A percentile compares a stretch with the other conserved stretches of the same genome.
Conservation (phyloP, 2,329 filamentous ascomycete genomes). For the Ophiocordyceps australis region DNA sequence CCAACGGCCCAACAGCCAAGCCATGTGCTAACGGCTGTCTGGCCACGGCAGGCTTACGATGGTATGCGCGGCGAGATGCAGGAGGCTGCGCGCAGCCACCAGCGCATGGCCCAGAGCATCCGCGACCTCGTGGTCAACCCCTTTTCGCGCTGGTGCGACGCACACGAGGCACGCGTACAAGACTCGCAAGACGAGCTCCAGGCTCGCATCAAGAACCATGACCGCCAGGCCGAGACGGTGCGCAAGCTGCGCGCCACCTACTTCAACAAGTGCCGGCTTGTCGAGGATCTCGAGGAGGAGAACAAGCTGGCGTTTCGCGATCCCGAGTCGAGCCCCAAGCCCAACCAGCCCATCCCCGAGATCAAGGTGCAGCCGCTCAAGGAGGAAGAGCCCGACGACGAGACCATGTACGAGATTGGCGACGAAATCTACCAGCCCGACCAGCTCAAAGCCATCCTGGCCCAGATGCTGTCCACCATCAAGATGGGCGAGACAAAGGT, state of each 20-base stretch:
- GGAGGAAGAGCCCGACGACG: constrained; percentile 44
- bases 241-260: constrained; percentile 91
- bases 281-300: constrained; percentile 95
- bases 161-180: constrained; percentile 78
- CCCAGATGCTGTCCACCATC: constrained; percentile 73
- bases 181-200: constrained; percentile 93
- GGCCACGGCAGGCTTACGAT: constrained; percentile 58
- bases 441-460: constrained; percentile 77
- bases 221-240: constrained; percentile 75
- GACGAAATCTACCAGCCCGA: constrained; percentile 75
- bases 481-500: constrained; percentile 86
- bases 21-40: constrained; percentile 2
- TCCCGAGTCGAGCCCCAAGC: constrained; percentile 50
- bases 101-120: constrained; percentile 91
- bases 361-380: constrained; percentile 69
- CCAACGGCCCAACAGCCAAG: constrained; percentile 1
- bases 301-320: constrained; percentile 96
- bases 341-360: constrained; percentile 45
- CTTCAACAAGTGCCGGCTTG: constrained; percentile 94
- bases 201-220: constrained; percentile 75
- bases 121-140: constrained; percentile 88
- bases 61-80: constrained; percentile 86
- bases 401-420: constrained; percentile 74
- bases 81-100: constrained; percentile 75
- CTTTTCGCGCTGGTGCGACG: constrained; percentile 90